These are phyloP conservation scores for Oryza punctata DNA, from an alignment of 176 grass and related monocot species.

Conservation along the genomic window DNA sequence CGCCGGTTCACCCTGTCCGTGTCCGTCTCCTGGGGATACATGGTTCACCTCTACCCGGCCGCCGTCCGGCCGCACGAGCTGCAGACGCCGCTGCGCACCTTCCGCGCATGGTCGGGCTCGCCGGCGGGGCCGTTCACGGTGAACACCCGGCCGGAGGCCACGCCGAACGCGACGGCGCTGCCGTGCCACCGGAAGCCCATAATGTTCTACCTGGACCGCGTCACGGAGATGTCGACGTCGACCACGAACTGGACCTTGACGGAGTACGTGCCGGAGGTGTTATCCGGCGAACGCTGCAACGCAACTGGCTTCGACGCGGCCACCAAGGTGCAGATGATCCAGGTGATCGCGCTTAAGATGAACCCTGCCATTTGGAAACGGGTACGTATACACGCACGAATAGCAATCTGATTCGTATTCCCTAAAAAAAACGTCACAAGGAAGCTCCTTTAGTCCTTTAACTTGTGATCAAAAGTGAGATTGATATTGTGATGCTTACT, in stretches of 20 bases:
- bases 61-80: slow-evolving; percentile 36
- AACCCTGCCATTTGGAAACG: slow-evolving; percentile 42
- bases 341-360: slow-evolving; percentile 52
- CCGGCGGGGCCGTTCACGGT: slow-evolving; percentile 48
- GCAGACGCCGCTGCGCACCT: slow-evolving; percentile 38
- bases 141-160: slow-evolving; percentile 33
- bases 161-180: background rate
- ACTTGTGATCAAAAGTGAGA: background rate
- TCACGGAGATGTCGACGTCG: background rate
- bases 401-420: background rate
- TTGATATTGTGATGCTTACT: background rate
- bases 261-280: slow-evolving; percentile 29
- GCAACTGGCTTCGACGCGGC: slow-evolving; percentile 32
- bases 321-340: slow-evolving; percentile 25
- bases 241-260: slow-evolving; percentile 34
- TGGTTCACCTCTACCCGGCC: slow-evolving; percentile 50
- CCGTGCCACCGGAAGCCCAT: slow-evolving; percentile 44
- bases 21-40: slow-evolving; percentile 71
- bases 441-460: too few species aligned
- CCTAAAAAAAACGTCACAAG: background rate
- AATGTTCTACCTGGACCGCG: slow-evolving; percentile 44
- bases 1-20: slow-evolving; percentile 31
- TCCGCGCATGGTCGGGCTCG: slow-evolving; percentile 43
- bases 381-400: background rate
- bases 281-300: slow-evolving; percentile 16